phyloP scores from a whole-genome alignment of 345 rosid species.

The Toxicodendron radicans region DNA sequence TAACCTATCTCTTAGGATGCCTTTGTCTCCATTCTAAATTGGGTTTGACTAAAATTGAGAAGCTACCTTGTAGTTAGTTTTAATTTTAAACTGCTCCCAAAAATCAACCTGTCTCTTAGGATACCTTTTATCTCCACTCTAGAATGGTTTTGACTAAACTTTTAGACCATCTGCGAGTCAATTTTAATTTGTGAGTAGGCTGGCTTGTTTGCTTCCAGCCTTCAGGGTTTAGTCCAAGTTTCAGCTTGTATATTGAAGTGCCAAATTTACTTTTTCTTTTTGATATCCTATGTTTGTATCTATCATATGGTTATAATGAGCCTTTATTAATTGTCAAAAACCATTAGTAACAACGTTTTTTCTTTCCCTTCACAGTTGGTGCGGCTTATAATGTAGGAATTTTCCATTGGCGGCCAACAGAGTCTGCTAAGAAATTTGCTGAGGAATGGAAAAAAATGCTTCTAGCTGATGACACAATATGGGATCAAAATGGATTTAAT shows the following conservation, averaged over 20 bases:
- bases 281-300: background rate
- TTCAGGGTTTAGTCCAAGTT: background rate
- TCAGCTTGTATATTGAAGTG: background rate
- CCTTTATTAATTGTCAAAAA: background rate
- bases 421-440: constrained; percentile 74
- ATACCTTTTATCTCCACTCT: background rate
- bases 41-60: background rate
- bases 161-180: too few relatives aligned
- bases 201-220: background rate
- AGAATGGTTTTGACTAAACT: background rate
- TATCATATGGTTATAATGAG: background rate
- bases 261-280: background rate
- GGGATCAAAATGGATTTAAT: constrained; percentile 99
- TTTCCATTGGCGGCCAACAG: constrained; percentile 97
- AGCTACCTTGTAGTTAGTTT: background rate
- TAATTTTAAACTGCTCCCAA: background rate
- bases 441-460: constrained; percentile 94
- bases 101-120: background rate
- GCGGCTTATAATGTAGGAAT: constrained; percentile 96
- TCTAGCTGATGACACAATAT: constrained; percentile 83
- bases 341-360: constrained; percentile 13
- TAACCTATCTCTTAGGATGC: background rate
- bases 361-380: constrained; percentile 48
- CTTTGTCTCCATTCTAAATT: background rate
- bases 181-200: background rate